Evolutionary conservation across 305 asterid genomes (phyloP).

Genomic region (Solanum hybrid): DNA sequence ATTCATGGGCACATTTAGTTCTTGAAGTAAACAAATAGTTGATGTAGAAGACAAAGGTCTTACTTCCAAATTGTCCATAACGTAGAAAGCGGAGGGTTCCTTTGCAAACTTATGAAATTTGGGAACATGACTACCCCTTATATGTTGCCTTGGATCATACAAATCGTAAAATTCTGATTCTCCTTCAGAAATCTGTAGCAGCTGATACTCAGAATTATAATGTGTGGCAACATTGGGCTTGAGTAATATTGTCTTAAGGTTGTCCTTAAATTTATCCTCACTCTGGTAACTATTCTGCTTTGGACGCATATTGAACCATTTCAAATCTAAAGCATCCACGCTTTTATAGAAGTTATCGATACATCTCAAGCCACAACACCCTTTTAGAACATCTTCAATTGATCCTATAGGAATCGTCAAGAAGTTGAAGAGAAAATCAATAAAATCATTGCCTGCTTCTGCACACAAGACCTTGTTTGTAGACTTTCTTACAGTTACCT

Average conservation of each 20-base stretch:
- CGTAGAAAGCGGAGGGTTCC: not conserved
- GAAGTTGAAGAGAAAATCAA: conserved; percentile 4
- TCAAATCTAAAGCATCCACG: not conserved
- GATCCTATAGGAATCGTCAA: conserved; percentile 4
- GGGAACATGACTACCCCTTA: not conserved
- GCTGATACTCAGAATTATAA: not conserved
- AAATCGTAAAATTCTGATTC: not conserved
- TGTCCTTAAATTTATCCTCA: not conserved
- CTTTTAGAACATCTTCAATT: not conserved
- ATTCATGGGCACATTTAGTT: conserved; percentile 1
- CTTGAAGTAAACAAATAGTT: not conserved
- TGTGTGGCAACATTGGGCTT: not conserved
- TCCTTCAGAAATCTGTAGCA: not conserved
- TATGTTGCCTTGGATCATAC: not conserved
- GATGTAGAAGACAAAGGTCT: conserved; percentile 2
- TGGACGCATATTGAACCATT: not conserved
- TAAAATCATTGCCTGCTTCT: not conserved
- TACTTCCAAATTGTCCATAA: conserved; percentile 5
- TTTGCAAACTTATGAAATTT: not conserved
- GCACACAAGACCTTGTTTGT: conserved; percentile 2
- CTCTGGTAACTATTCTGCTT: not conserved
- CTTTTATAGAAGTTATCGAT: conserved; percentile 7
- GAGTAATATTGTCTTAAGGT: not conserved
- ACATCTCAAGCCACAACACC: not conserved
- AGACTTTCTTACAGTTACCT: not conserved